Conservation (phyloP, 164 flowering plant species). For the Vitis rupestris region DNA sequence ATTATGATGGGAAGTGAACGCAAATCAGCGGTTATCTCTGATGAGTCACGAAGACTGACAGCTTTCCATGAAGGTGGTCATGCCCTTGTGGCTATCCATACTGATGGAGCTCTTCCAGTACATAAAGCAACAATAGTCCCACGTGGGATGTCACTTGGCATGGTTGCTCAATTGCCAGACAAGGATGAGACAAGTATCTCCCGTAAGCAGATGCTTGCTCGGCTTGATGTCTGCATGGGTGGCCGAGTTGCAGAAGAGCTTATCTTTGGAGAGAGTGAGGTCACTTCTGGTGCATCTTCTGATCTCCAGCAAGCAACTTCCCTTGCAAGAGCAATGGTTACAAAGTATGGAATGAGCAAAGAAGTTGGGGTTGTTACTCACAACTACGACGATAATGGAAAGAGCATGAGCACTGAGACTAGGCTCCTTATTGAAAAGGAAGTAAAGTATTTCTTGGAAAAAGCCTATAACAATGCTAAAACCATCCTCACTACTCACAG, state of each 20-base stretch:
- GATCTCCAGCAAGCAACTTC: conserved; percentile 79
- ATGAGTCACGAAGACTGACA: conserved; percentile 74
- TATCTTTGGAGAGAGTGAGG: conserved; percentile 87
- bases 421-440: conserved; percentile 83
- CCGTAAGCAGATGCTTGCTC: conserved; percentile 90
- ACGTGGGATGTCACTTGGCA: conserved; percentile 85
- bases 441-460: conserved; percentile 58
- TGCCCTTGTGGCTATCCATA: conserved; percentile 89
- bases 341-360: conserved; percentile 91
- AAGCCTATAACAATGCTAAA: conserved; percentile 86
- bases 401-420: conserved; percentile 92
- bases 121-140: conserved; percentile 97
- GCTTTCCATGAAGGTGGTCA: conserved; percentile 99
- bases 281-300: conserved; percentile 80
- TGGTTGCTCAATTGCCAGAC: conserved; percentile 90
- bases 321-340: conserved; percentile 84
- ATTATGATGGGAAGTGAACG: conserved; percentile 95
- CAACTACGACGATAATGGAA: conserved; percentile 74
- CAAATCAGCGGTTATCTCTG: conserved; percentile 93
- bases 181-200: conserved; percentile 79
- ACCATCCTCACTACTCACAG: conserved; percentile 67
- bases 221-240: conserved; percentile 96
- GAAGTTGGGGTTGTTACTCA: conserved; percentile 86
- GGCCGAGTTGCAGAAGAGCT: conserved; percentile 96
- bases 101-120: conserved; percentile 94